Percentiles rank a stretch among this genome's conserved stretches.
Evolutionary conservation across 768 basidiomycete genomes (phyloP).

Genomic region (Tulasnella sp.): DNA sequence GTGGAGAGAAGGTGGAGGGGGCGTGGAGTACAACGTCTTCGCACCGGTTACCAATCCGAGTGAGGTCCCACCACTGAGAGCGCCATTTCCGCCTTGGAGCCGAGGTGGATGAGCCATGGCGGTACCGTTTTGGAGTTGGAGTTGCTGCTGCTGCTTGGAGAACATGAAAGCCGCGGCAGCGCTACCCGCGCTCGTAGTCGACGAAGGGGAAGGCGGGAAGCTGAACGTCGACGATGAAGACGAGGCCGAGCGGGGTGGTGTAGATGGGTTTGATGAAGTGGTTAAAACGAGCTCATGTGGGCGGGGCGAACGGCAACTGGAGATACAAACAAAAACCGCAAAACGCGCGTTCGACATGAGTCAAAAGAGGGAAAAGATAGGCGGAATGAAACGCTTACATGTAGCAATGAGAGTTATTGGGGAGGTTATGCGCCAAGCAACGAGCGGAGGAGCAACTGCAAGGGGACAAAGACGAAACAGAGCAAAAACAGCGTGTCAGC

Average conservation of each 20-base stretch:
- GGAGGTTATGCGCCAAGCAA: constrained; percentile 17
- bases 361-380: constrained; percentile 7
- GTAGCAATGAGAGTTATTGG: constrained; percentile 14
- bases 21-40: neutral
- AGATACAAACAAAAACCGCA: neutral
- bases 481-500: neutral
- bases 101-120: too few species aligned
- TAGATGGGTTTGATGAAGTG: constrained; percentile 35
- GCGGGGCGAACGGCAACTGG: constrained; percentile 27
- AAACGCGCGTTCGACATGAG: constrained; percentile 22
- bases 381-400: neutral
- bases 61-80: neutral
- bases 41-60: neutral
- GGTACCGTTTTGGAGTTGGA: neutral
- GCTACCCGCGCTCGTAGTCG: constrained; percentile 26
- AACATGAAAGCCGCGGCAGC: neutral
- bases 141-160: constrained; percentile 5
- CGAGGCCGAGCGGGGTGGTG: constrained; percentile 29
- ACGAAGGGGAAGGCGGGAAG: constrained; percentile 41
- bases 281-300: constrained; percentile 34
- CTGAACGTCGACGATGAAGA: constrained; percentile 41
- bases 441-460: constrained; percentile 30
- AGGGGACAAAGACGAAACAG: constrained; percentile 41
- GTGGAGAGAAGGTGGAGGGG: neutral
- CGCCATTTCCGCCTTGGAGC: neutral